Evolutionary conservation across 768 basidiomycete species (phyloP).

Genomic region (Termitomyces sp.): DNA sequence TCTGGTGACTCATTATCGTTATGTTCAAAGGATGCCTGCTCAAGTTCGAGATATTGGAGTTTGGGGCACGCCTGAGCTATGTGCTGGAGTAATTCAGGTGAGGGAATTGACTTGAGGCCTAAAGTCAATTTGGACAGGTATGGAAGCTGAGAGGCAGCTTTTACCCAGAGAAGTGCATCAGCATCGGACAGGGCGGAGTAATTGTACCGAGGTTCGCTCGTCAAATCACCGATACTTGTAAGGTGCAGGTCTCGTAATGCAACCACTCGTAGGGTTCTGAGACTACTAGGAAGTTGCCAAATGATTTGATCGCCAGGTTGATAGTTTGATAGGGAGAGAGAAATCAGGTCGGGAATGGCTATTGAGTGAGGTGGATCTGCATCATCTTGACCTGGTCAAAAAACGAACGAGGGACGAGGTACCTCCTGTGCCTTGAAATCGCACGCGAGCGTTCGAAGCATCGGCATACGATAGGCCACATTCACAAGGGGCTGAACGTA

Average conservation of each 20-base stretch:
- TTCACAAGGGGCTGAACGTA: background rate
- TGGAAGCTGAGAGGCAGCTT: background rate
- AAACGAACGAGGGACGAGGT: background rate
- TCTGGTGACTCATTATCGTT: background rate
- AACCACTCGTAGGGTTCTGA: background rate
- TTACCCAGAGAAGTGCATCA: background rate
- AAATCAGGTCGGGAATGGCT: background rate
- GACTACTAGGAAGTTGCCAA: background rate
- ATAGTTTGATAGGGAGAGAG: slow-evolving; percentile 2
- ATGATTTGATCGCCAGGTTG: background rate
- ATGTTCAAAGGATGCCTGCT: background rate
- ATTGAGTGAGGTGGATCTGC: background rate
- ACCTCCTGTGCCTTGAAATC: background rate
- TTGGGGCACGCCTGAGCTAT: background rate
- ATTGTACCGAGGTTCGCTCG: background rate
- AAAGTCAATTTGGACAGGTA: background rate
- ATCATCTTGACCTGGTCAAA: background rate
- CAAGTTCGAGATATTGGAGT: background rate
- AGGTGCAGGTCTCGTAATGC: background rate
- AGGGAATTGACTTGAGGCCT: background rate
- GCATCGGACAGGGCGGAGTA: background rate
- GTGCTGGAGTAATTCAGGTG: background rate
- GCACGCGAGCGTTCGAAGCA: background rate
- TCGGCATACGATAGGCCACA: background rate
- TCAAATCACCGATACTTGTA: background rate